Evolutionary conservation across 495 filamentous ascomycete genomes (phyloP).

Genomic region (Penicillium coprophilum): DNA sequence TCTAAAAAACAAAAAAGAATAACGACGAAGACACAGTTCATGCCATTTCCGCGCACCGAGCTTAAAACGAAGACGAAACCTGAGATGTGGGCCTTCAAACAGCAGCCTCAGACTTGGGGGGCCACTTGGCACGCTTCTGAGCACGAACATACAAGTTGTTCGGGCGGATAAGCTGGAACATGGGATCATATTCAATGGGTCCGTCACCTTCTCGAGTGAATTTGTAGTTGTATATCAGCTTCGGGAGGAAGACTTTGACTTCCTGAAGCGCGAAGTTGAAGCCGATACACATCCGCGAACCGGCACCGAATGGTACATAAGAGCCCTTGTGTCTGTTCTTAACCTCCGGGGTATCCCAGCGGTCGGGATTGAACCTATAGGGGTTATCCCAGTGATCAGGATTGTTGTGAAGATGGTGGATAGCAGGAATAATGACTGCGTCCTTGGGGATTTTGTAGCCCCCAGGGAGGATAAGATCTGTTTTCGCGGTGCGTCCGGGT

Average conservation of each 20-base stretch:
- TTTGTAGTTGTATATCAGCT: slow-evolving; percentile 53
- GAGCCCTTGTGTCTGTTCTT: slow-evolving; percentile 42
- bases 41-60: too few relatives aligned
- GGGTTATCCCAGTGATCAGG: slow-evolving; percentile 51
- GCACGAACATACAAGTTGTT: slow-evolving; percentile 52
- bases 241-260: slow-evolving; percentile 49
- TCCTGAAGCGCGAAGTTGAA: slow-evolving; percentile 58
- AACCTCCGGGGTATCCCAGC: slow-evolving; percentile 52
- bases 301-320: slow-evolving; percentile 54
- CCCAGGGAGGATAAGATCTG: slow-evolving; percentile 51
- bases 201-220: slow-evolving; percentile 41
- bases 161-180: slow-evolving; percentile 53
- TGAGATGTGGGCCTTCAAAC: too few relatives aligned
- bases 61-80: too few relatives aligned
- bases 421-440: slow-evolving; percentile 43
- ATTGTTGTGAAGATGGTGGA: slow-evolving; percentile 54
- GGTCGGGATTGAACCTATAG: slow-evolving; percentile 49
- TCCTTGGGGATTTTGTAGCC: slow-evolving; percentile 50
- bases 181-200: slow-evolving; percentile 53
- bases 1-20: too few relatives aligned
- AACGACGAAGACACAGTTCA: too few relatives aligned
- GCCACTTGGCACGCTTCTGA: slow-evolving; percentile 26
- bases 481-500: slow-evolving; percentile 49
- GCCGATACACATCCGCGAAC: slow-evolving; percentile 51
- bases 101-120: slow-evolving; percentile 12